Evolutionary conservation across 352 stramenopile species (phyloP).

Genomic region (Ophiocytium majus): DNA sequence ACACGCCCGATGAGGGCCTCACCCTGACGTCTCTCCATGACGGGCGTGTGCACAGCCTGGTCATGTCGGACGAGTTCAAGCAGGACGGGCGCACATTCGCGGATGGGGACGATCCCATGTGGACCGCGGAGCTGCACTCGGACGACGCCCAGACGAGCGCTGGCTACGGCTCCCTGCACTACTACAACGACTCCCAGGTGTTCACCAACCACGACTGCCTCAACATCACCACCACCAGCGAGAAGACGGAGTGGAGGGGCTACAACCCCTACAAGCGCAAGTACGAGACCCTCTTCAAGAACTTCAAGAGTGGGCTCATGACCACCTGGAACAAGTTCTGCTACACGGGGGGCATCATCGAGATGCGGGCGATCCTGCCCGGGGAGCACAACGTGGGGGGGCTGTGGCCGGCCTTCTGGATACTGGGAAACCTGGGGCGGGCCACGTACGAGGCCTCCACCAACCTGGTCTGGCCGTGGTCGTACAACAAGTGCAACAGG

Average conservation of each 20-base stretch:
- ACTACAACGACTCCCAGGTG: constrained; percentile 86
- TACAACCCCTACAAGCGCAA: constrained; percentile 60
- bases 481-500: constrained; percentile 83
- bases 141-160: constrained; percentile 86
- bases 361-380: constrained; percentile 86
- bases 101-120: constrained; percentile 88
- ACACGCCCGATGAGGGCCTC: constrained; percentile 40
- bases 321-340: constrained; percentile 99
- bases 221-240: constrained; percentile 59
- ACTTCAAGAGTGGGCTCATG: constrained; percentile 80
- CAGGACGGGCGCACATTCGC: constrained; percentile 83
- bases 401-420: constrained; percentile 95
- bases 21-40: constrained; percentile 33
- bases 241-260: constrained; percentile 56
- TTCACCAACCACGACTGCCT: constrained; percentile 65
- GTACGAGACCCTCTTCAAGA: constrained; percentile 64
- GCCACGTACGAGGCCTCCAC: constrained; percentile 79
- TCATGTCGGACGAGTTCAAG: constrained; percentile 98
- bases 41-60: constrained; percentile 55
- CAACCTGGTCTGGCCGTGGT: constrained; percentile 86
- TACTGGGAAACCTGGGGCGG: constrained; percentile 94
- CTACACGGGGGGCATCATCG: constrained; percentile 91
- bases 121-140: constrained; percentile 86
- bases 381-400: constrained; percentile 70
- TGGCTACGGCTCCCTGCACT: constrained; percentile 81